phyloP scores from a whole-genome alignment of 2,329 filamentous ascomycete genomes.

The Lachnellula occidentalis region DNA sequence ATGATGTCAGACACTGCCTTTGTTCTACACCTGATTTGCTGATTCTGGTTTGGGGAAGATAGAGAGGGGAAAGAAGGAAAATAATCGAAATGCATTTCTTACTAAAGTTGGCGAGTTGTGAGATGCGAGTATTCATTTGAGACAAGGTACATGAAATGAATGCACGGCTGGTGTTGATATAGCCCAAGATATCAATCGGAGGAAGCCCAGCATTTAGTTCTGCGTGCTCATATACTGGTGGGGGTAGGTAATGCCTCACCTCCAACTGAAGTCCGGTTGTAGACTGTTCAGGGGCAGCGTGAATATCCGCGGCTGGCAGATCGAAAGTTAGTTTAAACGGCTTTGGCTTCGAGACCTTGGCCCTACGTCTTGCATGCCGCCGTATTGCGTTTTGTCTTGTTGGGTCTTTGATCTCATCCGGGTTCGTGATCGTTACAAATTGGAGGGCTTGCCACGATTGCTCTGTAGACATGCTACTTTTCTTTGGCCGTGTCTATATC shows the following conservation, averaged over 20 bases:
- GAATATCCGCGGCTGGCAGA: neutral
- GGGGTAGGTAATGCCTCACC: neutral
- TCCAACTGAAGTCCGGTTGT: neutral
- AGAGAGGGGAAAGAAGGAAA: neutral
- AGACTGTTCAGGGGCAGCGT: neutral
- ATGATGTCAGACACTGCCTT: neutral
- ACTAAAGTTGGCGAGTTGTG: too few relatives aligned
- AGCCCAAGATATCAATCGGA: too few relatives aligned
- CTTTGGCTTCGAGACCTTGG: neutral
- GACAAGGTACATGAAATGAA: too few relatives aligned
- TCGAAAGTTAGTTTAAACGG: neutral
- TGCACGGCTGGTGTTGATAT: too few relatives aligned
- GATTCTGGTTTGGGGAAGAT: neutral
- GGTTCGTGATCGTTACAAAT: neutral
- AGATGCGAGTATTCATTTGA: too few relatives aligned
- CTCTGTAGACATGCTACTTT: too few relatives aligned
- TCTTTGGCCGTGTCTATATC: too few relatives aligned
- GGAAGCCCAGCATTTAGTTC: too few relatives aligned
- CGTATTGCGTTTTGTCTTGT: neutral
- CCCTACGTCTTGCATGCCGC: neutral
- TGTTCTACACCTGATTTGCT: neutral
- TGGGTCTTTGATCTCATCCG: neutral
- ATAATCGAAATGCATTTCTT: neutral
- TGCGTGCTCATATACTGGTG: neutral
- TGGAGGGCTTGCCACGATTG: neutral